Percentiles rank a stretch among this genome's conserved stretches.
Evolutionary conservation across 208 protist species (phyloP).

Genomic region (Polymyxa betae): DNA sequence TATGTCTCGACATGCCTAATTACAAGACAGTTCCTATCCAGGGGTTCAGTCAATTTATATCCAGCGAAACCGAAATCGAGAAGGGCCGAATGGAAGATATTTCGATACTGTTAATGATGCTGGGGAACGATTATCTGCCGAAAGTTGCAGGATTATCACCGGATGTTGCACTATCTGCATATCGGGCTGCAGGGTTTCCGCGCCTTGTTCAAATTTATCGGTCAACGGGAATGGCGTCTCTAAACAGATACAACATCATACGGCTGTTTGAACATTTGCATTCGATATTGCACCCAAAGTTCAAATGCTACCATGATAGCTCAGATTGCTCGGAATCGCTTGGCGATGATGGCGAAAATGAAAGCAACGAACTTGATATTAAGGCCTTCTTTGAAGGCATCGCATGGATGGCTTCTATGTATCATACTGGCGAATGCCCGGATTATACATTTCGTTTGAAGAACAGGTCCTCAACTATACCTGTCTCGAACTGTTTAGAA

Average conservation of each 20-base stretch:
- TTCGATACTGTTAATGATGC: neutral
- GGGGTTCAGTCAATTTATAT: neutral
- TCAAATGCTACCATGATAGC: too few species aligned
- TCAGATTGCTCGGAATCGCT: too few species aligned
- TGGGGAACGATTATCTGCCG: conserved; percentile 45
- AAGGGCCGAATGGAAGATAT: neutral
- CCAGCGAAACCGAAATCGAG: neutral
- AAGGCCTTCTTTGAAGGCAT: conserved; percentile 28
- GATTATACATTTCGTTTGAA: conserved; percentile 25
- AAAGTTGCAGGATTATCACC: neutral
- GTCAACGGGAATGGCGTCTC: neutral
- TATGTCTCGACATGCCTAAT: neutral
- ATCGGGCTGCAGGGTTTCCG: neutral
- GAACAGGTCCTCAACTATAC: neutral
- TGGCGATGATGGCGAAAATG: neutral
- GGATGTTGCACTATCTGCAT: neutral
- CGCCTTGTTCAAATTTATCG: neutral
- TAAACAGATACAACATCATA: neutral
- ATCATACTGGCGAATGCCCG: neutral
- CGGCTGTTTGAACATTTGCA: conserved; percentile 20
- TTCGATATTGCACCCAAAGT: too few species aligned
- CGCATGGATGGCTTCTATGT: neutral
- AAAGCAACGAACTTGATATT: neutral
- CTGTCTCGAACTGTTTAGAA: neutral
- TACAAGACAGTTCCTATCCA: neutral